A percentile compares a stretch with the other conserved stretches of the same genome.
Conservation (phyloP, 1,284 basidiomycete genomes). For the Inonotus obliquus region DNA sequence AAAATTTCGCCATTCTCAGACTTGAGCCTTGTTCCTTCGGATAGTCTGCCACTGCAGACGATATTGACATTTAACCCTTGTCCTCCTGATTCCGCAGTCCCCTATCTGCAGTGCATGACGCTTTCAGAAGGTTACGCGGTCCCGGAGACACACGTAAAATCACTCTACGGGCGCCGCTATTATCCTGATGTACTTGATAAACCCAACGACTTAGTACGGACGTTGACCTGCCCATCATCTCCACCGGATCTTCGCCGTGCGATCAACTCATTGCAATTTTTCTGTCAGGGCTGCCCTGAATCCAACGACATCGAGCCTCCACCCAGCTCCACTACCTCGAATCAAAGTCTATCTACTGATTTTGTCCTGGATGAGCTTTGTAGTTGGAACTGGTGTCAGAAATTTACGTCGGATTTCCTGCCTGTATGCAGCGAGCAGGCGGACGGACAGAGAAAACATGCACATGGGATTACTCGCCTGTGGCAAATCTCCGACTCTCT, state of each 20-base stretch:
- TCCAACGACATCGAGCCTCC: not conserved
- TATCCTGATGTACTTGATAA: not conserved
- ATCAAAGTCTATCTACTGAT: not conserved
- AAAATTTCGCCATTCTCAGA: slow-evolving; percentile 43
- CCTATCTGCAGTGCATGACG: slow-evolving; percentile 71
- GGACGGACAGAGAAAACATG: not conserved
- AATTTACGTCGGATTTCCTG: not conserved
- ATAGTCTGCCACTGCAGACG: slow-evolving; percentile 74
- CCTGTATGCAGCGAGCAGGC: not conserved
- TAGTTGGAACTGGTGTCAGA: not conserved
- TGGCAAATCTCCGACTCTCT: slow-evolving; percentile 13
- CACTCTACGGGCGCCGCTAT: not conserved
- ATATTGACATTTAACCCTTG: slow-evolving; percentile 67
- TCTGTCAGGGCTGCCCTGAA: slow-evolving; percentile 14
- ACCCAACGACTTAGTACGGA: slow-evolving; percentile 3
- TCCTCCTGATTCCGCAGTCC: slow-evolving; percentile 49
- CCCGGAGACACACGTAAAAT: not conserved
- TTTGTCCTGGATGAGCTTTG: not conserved
- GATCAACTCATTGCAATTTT: slow-evolving; percentile 17
- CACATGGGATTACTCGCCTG: slow-evolving; percentile 2
- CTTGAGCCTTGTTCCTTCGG: slow-evolving; percentile 60
- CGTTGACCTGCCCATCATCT: not conserved
- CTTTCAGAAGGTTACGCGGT: slow-evolving; percentile 46
- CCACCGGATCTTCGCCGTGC: slow-evolving; percentile 17
- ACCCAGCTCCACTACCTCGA: not conserved